phyloP scores from a whole-genome alignment of 2,329 filamentous ascomycete species.

The Penicillium sp. region DNA sequence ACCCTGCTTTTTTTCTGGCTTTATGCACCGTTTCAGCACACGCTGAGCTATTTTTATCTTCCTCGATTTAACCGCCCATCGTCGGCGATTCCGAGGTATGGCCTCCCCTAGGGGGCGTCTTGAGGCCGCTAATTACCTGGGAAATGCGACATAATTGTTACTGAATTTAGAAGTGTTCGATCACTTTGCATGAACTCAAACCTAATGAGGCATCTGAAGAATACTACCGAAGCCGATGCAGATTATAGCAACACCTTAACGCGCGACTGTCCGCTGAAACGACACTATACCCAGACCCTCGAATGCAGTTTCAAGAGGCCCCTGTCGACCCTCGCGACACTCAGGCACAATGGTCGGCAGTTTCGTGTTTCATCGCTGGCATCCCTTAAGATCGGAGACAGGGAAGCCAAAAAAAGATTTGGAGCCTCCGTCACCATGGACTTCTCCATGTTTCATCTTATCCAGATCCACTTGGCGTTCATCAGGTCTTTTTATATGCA shows the following conservation, averaged over 20 bases:
- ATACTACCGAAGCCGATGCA: slow-evolving; percentile 26
- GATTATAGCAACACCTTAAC: slow-evolving; percentile 41
- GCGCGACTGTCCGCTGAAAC: slow-evolving; percentile 38
- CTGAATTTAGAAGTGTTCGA: slow-evolving; percentile 27
- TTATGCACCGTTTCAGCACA: slow-evolving; percentile 14
- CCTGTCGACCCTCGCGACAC: slow-evolving; percentile 21
- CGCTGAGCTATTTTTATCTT: slow-evolving; percentile 22
- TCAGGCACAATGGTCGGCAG: slow-evolving; percentile 22
- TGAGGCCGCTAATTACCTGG: slow-evolving; percentile 22
- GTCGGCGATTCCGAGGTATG: slow-evolving; percentile 18
- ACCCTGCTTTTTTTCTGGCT: background rate
- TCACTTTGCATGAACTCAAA: slow-evolving; percentile 23
- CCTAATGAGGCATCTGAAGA: slow-evolving; percentile 26
- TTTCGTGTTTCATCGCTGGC: slow-evolving; percentile 25
- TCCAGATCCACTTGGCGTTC: slow-evolving; percentile 26
- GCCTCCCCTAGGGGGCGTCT: slow-evolving; percentile 2
- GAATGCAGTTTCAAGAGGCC: slow-evolving; percentile 23
- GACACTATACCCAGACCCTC: slow-evolving; percentile 18
- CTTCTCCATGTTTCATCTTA: slow-evolving; percentile 40
- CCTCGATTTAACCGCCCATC: slow-evolving; percentile 17
- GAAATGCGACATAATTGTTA: slow-evolving; percentile 25
- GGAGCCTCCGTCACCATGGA: slow-evolving; percentile 30
- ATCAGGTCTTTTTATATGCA: slow-evolving; percentile 26
- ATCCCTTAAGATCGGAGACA: slow-evolving; percentile 20
- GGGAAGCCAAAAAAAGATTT: slow-evolving; percentile 26